Conservation (phyloP, 2,329 filamentous ascomycete genomes). For the Pseudocercospora macadamiae region DNA sequence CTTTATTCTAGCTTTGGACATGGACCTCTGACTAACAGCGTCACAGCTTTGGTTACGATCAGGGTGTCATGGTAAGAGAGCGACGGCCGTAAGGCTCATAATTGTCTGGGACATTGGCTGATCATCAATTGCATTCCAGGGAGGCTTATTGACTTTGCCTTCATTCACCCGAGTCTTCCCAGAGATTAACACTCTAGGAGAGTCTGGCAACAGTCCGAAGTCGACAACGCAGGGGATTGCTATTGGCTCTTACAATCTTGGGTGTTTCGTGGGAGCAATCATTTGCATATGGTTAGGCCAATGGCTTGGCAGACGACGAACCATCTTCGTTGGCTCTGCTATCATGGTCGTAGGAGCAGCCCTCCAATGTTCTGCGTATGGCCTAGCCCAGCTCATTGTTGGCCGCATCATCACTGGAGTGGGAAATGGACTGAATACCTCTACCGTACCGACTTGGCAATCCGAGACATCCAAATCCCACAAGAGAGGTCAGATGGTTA, state of each 20-base stretch:
- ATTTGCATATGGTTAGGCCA: constrained; percentile 55
- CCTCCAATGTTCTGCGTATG: constrained; percentile 50
- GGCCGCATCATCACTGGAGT: constrained; percentile 56
- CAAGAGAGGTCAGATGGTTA: constrained; percentile 43
- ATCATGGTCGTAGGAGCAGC: constrained; percentile 56
- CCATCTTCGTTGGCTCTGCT: constrained; percentile 53
- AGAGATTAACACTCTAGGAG: constrained; percentile 39
- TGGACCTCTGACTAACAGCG: neutral
- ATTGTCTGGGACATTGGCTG: too few relatives aligned
- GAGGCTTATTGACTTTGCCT: constrained; percentile 47
- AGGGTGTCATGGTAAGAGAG: too few relatives aligned
- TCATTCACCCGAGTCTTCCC: constrained; percentile 49
- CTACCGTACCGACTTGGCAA: constrained; percentile 54
- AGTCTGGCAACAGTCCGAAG: constrained; percentile 14
- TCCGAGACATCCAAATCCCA: constrained; percentile 56
- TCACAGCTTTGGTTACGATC: constrained; percentile 16
- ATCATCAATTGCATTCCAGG: too few relatives aligned
- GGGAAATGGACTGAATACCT: constrained; percentile 56
- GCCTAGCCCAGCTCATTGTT: constrained; percentile 50
- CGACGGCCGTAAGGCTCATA: too few relatives aligned
- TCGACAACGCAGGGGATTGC: constrained; percentile 24
- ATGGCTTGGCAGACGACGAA: constrained; percentile 54
- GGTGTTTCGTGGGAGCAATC: constrained; percentile 55
- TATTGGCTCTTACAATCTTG: constrained; percentile 39
- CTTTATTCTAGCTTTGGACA: neutral